Evolutionary conservation across 2,329 filamentous ascomycete species (phyloP).

Genomic region (Esteya vermicola): DNA sequence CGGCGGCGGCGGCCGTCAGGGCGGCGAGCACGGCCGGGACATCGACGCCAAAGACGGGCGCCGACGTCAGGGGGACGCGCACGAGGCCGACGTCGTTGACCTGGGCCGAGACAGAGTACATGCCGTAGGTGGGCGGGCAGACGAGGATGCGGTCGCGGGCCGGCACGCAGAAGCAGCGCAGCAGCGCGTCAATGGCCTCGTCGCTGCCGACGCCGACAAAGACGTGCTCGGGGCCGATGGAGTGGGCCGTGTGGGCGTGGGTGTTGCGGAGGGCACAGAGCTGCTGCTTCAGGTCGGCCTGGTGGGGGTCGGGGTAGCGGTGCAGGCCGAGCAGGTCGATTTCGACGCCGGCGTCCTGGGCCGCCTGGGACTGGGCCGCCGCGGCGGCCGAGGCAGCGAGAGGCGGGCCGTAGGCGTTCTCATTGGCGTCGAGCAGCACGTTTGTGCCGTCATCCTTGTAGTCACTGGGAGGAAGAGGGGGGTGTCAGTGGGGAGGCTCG

Average conservation of each 20-base stretch:
- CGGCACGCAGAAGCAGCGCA: constrained; percentile 85
- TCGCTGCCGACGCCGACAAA: constrained; percentile 95
- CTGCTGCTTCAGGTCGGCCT: constrained; percentile 68
- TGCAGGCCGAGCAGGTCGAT: constrained; percentile 73
- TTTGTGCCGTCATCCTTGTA: constrained; percentile 98
- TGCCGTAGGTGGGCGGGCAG: constrained; percentile 94
- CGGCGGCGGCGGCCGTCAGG: constrained; percentile 23
- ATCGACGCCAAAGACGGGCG: constrained; percentile 62
- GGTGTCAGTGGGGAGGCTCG: neutral
- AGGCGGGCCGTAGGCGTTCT: constrained; percentile 88
- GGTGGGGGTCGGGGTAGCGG: constrained; percentile 94
- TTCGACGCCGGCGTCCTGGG: constrained; percentile 39
- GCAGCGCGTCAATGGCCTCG: constrained; percentile 87
- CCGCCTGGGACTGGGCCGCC: constrained; percentile 67
- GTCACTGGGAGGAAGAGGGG: constrained; percentile 46
- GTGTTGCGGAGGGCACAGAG: constrained; percentile 83
- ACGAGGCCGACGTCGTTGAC: constrained; percentile 84
- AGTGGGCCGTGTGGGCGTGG: constrained; percentile 60
- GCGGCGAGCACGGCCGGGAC: constrained; percentile 50
- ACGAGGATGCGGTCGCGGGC: constrained; percentile 82
- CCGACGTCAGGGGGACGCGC: constrained; percentile 65
- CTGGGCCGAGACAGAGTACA: constrained; percentile 91
- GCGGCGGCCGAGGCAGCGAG: constrained; percentile 63
- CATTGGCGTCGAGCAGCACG: constrained; percentile 91
- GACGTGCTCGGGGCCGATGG: constrained; percentile 65